Conservation (phyloP, 148 eudicot genomes). For the Rhododendron henanense region DNA sequence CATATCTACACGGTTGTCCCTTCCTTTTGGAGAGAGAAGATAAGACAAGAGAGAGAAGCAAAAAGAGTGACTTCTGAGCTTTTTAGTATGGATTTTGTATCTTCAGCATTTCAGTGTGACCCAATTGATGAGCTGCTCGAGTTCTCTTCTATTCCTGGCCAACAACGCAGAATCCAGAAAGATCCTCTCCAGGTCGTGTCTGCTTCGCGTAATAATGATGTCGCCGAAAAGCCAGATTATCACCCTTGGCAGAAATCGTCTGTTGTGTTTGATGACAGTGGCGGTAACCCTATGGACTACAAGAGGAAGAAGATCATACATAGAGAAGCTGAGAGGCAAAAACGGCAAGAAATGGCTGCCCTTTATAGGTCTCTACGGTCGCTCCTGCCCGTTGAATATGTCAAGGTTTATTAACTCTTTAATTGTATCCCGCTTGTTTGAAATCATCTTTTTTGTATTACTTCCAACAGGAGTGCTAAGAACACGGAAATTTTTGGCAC, state of each 20-base stretch:
- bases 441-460: background rate
- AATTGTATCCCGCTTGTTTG: background rate
- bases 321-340: slow-evolving; percentile 15
- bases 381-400: slow-evolving; percentile 10
- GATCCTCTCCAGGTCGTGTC: background rate
- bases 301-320: slow-evolving; percentile 9
- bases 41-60: background rate
- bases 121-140: background rate
- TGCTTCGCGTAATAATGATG: background rate
- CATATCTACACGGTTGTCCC: background rate
- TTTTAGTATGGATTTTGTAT: background rate
- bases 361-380: slow-evolving; percentile 16
- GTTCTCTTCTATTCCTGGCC: background rate
- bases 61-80: background rate
- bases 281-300: background rate
- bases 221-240: background rate
- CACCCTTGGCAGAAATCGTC: background rate
- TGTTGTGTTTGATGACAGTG: background rate
- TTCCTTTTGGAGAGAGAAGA: background rate
- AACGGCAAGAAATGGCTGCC: slow-evolving; percentile 19
- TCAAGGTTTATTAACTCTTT: slow-evolving; percentile 16
- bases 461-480: too few species aligned
- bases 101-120: background rate
- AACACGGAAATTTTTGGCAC: background rate
- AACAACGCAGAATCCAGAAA: background rate